Evolutionary conservation across 83 land plant genomes (phyloP), one percentile per base, ranked within the genome.

Genomic region (Isoetes engelmannii): DNA sequence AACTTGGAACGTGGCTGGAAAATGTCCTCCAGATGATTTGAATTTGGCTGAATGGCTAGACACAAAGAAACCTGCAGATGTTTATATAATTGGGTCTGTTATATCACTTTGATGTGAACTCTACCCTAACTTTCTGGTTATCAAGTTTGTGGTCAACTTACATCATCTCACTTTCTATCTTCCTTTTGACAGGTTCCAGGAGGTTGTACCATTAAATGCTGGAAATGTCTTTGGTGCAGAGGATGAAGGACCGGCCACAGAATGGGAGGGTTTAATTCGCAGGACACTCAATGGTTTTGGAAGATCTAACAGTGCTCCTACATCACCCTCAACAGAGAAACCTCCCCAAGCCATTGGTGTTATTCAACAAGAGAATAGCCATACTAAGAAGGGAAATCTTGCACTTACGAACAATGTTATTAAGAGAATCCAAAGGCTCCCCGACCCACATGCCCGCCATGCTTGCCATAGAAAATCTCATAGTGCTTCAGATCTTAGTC

Each of bases 1-100:
- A 6, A 89, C 90, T 47, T 89, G 93, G 93, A 89, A 89, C 81
- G 90, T 81, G 65, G 93, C 84, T 53, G 93, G 93, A 68, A 79
- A 56, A 64, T 4, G 75, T 48, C 94, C 94, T 44, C 81, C 87
- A 45, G 79, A 83, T 53, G 76, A 84, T 66, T 62, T 86, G 69
- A 87, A 86, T 61, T 63, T 89, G 21, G 76, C 77, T 50, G 81
- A 80, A 15, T 86, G 87, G 90, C 70, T 89, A 61, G 79, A 79
- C 44, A 75, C 70, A 55, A 67, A 80, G 18, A 81, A 86, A 4
- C 88, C 87, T 41, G 85, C 94, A 62, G 90, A 89, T 73, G 65
- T 89, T 47, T 89, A 89, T 77, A 89, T 86, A 42, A 56, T 89
- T 9, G 94, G 94, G 90, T 68, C 63, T 61, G 3, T 21, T 46